phyloP scores from a whole-genome alignment of 2,329 filamentous ascomycete species.

The Penicillium sp. region DNA sequence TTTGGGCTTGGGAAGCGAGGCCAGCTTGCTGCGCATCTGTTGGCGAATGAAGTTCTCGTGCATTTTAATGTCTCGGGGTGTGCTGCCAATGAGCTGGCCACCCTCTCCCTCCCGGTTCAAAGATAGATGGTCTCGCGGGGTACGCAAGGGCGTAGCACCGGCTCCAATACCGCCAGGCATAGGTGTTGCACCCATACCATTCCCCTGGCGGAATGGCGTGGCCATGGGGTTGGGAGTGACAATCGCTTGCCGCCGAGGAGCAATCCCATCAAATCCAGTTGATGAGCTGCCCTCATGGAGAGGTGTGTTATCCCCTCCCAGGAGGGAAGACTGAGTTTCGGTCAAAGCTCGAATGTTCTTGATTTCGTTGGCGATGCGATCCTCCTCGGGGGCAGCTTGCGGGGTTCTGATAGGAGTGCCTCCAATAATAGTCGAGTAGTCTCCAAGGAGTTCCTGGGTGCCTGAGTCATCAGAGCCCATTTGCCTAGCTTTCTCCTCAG shows the following conservation, averaged over 20 bases:
- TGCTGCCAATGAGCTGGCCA: slow-evolving; percentile 68
- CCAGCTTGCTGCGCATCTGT: slow-evolving; percentile 63
- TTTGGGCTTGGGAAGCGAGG: slow-evolving; percentile 85
- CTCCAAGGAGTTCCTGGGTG: slow-evolving; percentile 82
- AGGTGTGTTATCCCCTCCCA: slow-evolving; percentile 91
- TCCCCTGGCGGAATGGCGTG: slow-evolving; percentile 72
- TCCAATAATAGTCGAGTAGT: slow-evolving; percentile 78
- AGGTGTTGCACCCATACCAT: slow-evolving; percentile 66
- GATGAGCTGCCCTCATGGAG: slow-evolving; percentile 77
- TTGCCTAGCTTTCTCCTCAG: slow-evolving; percentile 78
- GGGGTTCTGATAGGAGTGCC: slow-evolving; percentile 89
- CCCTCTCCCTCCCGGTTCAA: slow-evolving; percentile 69
- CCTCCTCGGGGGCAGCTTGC: slow-evolving; percentile 84
- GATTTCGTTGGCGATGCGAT: slow-evolving; percentile 94
- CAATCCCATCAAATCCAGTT: slow-evolving; percentile 82
- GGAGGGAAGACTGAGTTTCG: slow-evolving; percentile 86
- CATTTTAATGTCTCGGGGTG: slow-evolving; percentile 71
- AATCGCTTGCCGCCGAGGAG: slow-evolving; percentile 74
- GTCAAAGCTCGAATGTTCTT: slow-evolving; percentile 88
- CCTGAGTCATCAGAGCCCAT: slow-evolving; percentile 75
- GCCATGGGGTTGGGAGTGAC: slow-evolving; percentile 96
- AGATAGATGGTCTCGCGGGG: slow-evolving; percentile 81
- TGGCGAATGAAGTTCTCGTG: slow-evolving; percentile 67
- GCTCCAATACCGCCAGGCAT: slow-evolving; percentile 53
- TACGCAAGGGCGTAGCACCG: slow-evolving; percentile 77